A percentile compares a stretch with the other conserved stretches of the same genome.
phyloP scores from a whole-genome alignment of 2,329 filamentous ascomycete species.

The Aspergillus versicolor region DNA sequence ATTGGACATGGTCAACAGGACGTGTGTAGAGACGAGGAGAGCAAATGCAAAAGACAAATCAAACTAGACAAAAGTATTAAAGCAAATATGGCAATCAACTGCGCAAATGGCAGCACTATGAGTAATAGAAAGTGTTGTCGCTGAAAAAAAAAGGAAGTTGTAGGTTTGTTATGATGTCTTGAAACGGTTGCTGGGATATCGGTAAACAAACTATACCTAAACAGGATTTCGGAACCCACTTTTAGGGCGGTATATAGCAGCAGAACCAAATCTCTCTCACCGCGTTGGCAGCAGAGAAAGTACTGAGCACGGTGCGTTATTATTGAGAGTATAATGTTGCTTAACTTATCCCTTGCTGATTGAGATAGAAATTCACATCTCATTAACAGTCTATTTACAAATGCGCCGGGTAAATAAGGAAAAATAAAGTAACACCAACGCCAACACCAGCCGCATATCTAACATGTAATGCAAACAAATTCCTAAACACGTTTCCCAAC shows the following conservation, averaged over 20 bases:
- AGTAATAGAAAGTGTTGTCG: neutral
- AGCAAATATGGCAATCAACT: neutral
- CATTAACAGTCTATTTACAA: neutral
- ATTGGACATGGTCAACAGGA: conserved; percentile 34
- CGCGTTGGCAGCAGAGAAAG: conserved; percentile 2
- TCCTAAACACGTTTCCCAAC: neutral
- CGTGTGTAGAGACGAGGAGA: neutral
- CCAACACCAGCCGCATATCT: neutral
- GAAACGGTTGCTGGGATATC: conserved; percentile 25
- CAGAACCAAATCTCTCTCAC: conserved; percentile 13
- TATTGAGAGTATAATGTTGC: neutral
- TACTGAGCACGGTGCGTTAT: neutral
- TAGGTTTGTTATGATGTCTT: conserved; percentile 24
- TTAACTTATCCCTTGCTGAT: neutral
- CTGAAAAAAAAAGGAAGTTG: conserved; percentile 4
- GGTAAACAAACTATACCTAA: conserved; percentile 34
- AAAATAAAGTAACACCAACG: neutral
- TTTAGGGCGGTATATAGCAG: conserved; percentile 10
- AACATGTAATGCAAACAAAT: too few species aligned
- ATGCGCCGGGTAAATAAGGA: neutral
- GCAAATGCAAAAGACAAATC: neutral
- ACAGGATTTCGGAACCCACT: conserved; percentile 11
- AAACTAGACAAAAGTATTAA: neutral
- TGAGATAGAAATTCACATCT: neutral
- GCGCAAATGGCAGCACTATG: neutral